These are phyloP conservation scores for Sporothrix pallida DNA, from an alignment of 2,329 filamentous ascomycete genomes.

Conservation along the genomic window DNA sequence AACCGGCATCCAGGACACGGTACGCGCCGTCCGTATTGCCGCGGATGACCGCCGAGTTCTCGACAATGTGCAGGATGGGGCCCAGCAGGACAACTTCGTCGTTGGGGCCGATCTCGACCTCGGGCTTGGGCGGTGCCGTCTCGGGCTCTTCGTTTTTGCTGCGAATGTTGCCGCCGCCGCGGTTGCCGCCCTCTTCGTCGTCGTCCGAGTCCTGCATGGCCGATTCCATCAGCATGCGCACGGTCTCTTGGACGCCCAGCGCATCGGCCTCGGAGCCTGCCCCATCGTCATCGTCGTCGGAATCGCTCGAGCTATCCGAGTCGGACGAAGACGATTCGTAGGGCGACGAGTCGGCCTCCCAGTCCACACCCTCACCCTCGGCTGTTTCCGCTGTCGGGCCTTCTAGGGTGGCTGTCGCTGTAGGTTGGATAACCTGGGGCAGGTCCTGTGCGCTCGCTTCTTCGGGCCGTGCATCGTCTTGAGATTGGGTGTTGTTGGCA, in stretches of 20 bases:
- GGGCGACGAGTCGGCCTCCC: slow-evolving; percentile 81
- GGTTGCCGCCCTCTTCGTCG: slow-evolving; percentile 44
- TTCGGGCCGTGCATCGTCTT: neutral
- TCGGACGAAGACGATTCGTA: slow-evolving; percentile 64
- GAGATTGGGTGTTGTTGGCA: neutral
- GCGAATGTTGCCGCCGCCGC: slow-evolving; percentile 60
- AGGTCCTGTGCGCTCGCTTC: neutral
- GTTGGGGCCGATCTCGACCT: slow-evolving; percentile 75
- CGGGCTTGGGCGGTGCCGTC: slow-evolving; percentile 71
- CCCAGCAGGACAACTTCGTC: slow-evolving; percentile 81
- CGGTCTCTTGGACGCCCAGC: slow-evolving; percentile 80
- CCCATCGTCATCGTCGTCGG: slow-evolving; percentile 65
- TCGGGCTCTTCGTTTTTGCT: slow-evolving; percentile 82
- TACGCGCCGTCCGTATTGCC: slow-evolving; percentile 81
- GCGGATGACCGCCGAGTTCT: slow-evolving; percentile 78
- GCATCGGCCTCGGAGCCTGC: slow-evolving; percentile 65
- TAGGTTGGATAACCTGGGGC: neutral
- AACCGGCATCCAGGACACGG: slow-evolving; percentile 82
- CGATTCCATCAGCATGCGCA: slow-evolving; percentile 81
- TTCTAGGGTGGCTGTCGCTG: neutral
- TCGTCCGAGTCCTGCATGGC: slow-evolving; percentile 68
- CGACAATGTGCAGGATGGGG: slow-evolving; percentile 75
- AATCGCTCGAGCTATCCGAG: slow-evolving; percentile 50
- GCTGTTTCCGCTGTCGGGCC: neutral
- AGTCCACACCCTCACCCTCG: slow-evolving; percentile 58